Evolutionary conservation across 108 stramenopile genomes (phyloP).

Genomic region (Mayamaea pseudoterrestris): DNA sequence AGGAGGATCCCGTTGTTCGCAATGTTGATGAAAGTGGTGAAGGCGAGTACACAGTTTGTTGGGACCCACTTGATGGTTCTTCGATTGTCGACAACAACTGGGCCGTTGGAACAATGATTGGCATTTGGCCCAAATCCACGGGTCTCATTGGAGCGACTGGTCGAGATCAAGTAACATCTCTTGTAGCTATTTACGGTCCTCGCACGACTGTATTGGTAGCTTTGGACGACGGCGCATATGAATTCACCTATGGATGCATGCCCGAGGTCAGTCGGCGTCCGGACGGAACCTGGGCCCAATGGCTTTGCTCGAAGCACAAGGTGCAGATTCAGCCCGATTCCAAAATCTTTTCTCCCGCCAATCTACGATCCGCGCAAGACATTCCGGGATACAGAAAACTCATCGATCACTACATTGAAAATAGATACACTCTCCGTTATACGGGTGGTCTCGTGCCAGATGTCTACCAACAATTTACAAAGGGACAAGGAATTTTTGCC

Average conservation of each 20-base stretch:
- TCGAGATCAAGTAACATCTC: constrained; percentile 79
- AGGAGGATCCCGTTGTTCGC: constrained; percentile 53
- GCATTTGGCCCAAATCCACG: constrained; percentile 83
- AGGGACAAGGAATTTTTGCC: constrained; percentile 79
- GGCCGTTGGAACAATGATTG: constrained; percentile 90
- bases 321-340: constrained; percentile 42
- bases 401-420: constrained; percentile 76
- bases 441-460: constrained; percentile 79
- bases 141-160: constrained; percentile 78
- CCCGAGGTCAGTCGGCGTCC: constrained; percentile 22
- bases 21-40: constrained; percentile 33
- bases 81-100: constrained; percentile 91
- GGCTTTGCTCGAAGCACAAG: constrained; percentile 52
- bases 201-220: constrained; percentile 85
- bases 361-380: constrained; percentile 84
- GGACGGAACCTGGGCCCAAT: constrained; percentile 27
- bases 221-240: constrained; percentile 61
- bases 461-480: constrained; percentile 80
- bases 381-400: constrained; percentile 74
- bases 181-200: constrained; percentile 84
- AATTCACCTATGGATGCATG: constrained; percentile 54
- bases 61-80: constrained; percentile 94
- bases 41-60: constrained; percentile 73
- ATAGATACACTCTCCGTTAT: constrained; percentile 88
- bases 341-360: constrained; percentile 88